These are phyloP conservation scores for Mycena chlorophos DNA, from an alignment of 768 basidiomycete genomes.

Conservation along the genomic window DNA sequence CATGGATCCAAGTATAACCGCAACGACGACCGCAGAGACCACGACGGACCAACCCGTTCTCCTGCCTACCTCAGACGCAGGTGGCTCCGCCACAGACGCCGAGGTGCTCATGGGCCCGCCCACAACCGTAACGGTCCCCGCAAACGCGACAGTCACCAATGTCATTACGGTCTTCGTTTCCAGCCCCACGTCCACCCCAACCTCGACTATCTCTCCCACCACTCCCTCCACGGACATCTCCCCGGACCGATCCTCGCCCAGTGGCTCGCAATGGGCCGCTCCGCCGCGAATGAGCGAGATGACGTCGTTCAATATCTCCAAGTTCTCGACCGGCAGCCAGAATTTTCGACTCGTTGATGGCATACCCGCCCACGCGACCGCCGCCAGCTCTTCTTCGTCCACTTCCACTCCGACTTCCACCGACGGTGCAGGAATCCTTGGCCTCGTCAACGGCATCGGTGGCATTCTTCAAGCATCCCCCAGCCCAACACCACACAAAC, in stretches of 20 bases:
- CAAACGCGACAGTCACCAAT: slow-evolving; percentile 28
- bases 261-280: slow-evolving; percentile 45
- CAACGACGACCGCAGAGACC: not conserved
- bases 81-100: slow-evolving; percentile 5
- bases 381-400: slow-evolving; percentile 17
- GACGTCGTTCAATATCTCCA: slow-evolving; percentile 55
- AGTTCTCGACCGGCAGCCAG: slow-evolving; percentile 51
- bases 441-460: slow-evolving; percentile 15
- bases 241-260: slow-evolving; percentile 4
- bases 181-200: slow-evolving; percentile 15
- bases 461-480: slow-evolving; percentile 3
- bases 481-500: not conserved
- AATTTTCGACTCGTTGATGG: slow-evolving; percentile 59
- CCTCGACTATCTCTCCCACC: slow-evolving; percentile 5
- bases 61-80: not conserved
- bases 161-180: slow-evolving; percentile 27
- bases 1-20: slow-evolving; percentile 1
- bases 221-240: slow-evolving; percentile 9
- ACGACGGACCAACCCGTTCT: not conserved
- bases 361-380: slow-evolving; percentile 41
- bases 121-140: slow-evolving; percentile 7
- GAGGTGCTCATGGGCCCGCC: slow-evolving; percentile 6
- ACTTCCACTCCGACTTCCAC: slow-evolving; percentile 10
- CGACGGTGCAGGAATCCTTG: slow-evolving; percentile 12
- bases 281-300: slow-evolving; percentile 60